Conservation (phyloP, 805 yeast species). For the Zygotorulaspora chibaensis region DNA sequence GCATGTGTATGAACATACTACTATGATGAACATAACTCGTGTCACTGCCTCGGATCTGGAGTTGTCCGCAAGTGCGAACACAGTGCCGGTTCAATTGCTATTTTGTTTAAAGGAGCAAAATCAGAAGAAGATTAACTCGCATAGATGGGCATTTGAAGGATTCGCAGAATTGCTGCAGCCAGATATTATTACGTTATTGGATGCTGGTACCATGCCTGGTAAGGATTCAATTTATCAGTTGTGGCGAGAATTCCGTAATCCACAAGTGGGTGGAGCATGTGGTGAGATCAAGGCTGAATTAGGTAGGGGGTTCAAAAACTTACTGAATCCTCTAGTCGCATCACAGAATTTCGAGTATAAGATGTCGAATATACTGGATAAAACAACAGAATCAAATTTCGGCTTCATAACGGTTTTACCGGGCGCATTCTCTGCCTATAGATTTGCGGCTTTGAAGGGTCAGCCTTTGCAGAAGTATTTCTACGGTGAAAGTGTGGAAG, state of each 20-base stretch:
- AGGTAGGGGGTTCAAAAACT: conserved; percentile 52
- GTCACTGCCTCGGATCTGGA: conserved; percentile 61
- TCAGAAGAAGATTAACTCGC: conserved; percentile 87
- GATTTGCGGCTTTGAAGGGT: conserved; percentile 79
- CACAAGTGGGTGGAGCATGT: conserved; percentile 94
- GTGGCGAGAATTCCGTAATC: conserved; percentile 79
- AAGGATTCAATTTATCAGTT: conserved; percentile 78
- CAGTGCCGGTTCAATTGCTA: conserved; percentile 81
- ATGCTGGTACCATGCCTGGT: conserved; percentile 92
- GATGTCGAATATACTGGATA: conserved; percentile 89
- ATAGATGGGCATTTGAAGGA: conserved; percentile 95
- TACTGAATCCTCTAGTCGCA: conserved; percentile 85
- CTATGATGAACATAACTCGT: conserved; percentile 78
- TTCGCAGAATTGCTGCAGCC: conserved; percentile 82
- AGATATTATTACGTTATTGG: conserved; percentile 74
- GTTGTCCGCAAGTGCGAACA: conserved; percentile 42
- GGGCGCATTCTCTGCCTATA: conserved; percentile 94
- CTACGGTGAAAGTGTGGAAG: conserved; percentile 80
- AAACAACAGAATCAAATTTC: conserved; percentile 91
- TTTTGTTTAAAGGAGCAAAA: conserved; percentile 90
- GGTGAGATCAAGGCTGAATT: conserved; percentile 90
- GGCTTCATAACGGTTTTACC: conserved; percentile 94
- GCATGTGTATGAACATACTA: conserved; percentile 90
- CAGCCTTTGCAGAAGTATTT: conserved; percentile 84
- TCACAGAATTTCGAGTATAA: conserved; percentile 97